Evolutionary conservation across 2,329 filamentous ascomycete species (phyloP), one percentile per base, ranked within the genome.

Genomic region (Colletotrichum incanum): DNA sequence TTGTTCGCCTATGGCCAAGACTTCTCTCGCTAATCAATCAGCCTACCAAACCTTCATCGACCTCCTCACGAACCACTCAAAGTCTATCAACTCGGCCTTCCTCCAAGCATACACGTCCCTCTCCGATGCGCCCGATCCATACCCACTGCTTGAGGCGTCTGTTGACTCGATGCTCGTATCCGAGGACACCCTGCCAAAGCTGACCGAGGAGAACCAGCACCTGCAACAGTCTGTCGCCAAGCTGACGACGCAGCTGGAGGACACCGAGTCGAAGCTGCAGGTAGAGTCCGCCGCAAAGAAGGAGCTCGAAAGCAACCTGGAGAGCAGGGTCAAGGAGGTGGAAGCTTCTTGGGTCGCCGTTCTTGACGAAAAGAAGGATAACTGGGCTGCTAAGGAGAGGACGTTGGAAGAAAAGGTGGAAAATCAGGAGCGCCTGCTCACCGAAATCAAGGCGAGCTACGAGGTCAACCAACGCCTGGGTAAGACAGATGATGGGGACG

Each of bases 21-120:
- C 26, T 28, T 45, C 26, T 18, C 41, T 45, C 54, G 31, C 65
- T 65, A 31, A 70, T 11, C 37, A 52, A 37, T 41, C 59, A 96
- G 95, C 95, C 61, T 99, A 99, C 85, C 96, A 99, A 84, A 93
- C 93, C 64, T 99, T 98, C 80, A 98, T 99, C 81, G 96, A 99
- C 80, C 91, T 98, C 70, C 88, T 99, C 73, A 97, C 96, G 26
- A 98, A 96, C 81, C 96, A 98, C 82, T 96, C 95, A 76, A 99
- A 99, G 83, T 91, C 94, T 7, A 94, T 96, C 65, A 97, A 97
- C 77, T 95, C 95, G 20, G 93, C 95, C 8, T 99, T 99, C 79
- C 87, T 99, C 74, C 94, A 97, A 78, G 88, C 96, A 37, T 99
- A 99, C 81, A 96, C 95, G 5, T 93, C 95, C 5, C 87, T 99